Evolutionary conservation across 2,329 filamentous ascomycete genomes (phyloP), one percentile per base, ranked within the genome.

Genomic region (Aspergillus sp.): DNA sequence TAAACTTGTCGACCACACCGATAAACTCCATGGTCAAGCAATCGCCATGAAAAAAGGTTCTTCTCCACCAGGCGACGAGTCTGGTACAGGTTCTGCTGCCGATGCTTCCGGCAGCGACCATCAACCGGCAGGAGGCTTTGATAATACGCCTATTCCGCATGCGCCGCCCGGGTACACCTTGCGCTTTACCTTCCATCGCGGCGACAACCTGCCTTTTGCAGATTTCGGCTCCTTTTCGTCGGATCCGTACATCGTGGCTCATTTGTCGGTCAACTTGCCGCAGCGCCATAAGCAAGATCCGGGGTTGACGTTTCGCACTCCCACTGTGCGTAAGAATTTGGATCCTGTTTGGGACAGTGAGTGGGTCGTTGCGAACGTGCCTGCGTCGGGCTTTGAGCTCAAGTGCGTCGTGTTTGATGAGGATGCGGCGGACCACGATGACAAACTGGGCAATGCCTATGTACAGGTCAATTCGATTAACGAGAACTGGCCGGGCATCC

Each of bases 321-420:
- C 78, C 1, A 96, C 91, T 0, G 70, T 90, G 30, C 81, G 86
- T 49, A 80, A 78, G 55, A 84, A 79, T 37, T 84, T 82, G 1
- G 80, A 90, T 58, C 90, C 91, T 0, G 75, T 74, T 43, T 97
- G 91, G 91, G 78, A 95, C 43, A 81, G 84, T 33, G 80, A 88
- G 51, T 97, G 91, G 91, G 77, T 89, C 19, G 85, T 97, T 20
- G 88, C 88, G 51, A 94, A 95, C 57, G 79, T 96, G 2, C 90
- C 91, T 0, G 74, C 83, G 0, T 81, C 79, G 0, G 90, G 90
- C 3, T 95, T 95, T 70, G 79, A 77, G 48, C 77, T 97, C 57
- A 95, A 95, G 65, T 89, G 88, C 52, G 80, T 88, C 46, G 70
- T 97, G 15, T 94, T 90, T 68, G 91, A 97, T 61, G 91, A 97